A percentile compares a stretch with the other conserved stretches of the same genome.
phyloP scores from a whole-genome alignment of 169 alveolate genomes.

The Plasmodium cynomolgi region DNA sequence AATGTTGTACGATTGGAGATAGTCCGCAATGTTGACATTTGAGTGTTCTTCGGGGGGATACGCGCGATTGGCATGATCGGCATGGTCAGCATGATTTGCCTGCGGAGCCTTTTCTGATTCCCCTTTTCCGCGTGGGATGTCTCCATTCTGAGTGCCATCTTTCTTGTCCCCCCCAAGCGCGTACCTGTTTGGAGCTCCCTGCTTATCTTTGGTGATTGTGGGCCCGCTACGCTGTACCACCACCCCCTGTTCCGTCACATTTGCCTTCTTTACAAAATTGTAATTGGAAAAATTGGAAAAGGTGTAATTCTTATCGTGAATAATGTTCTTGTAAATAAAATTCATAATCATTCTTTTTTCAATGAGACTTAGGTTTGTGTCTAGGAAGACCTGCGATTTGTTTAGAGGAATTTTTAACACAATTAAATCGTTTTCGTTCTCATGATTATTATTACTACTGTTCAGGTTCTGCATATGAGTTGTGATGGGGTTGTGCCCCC shows the following conservation, averaged over 20 bases:
- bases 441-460: not conserved
- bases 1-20: slow-evolving; percentile 24
- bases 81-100: not conserved
- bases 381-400: slow-evolving; percentile 61
- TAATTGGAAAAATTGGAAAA: slow-evolving; percentile 49
- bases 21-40: slow-evolving; percentile 22
- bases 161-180: not conserved
- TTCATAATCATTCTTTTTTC: slow-evolving; percentile 75
- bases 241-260: not conserved
- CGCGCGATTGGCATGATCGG: not conserved
- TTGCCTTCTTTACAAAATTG: slow-evolving; percentile 35
- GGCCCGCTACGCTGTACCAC: not conserved
- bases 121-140: not conserved
- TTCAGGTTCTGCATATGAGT: not conserved
- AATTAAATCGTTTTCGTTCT: slow-evolving; percentile 31
- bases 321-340: slow-evolving; percentile 50
- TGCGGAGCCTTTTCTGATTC: not conserved
- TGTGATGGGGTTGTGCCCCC: not conserved
- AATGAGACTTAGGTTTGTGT: slow-evolving; percentile 21
- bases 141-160: not conserved
- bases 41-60: not conserved
- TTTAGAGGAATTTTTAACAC: slow-evolving; percentile 55
- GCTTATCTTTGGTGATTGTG: not conserved
- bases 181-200: not conserved
- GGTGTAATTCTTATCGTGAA: slow-evolving; percentile 55